Conservation (phyloP, 768 basidiomycete species). For the Heimioporus sp. region DNA sequence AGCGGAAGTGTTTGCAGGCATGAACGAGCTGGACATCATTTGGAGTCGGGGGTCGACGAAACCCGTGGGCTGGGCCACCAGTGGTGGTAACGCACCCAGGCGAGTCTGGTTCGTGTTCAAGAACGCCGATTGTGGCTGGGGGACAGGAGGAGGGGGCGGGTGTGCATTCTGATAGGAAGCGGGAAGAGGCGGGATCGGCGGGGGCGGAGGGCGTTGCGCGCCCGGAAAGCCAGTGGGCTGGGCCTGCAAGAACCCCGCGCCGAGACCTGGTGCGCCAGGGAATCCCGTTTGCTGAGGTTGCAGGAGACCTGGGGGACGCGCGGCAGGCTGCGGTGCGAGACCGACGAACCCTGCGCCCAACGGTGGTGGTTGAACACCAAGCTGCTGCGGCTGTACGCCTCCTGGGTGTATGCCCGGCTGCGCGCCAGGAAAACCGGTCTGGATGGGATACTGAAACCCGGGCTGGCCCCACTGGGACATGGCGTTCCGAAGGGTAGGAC, state of each 20-base stretch:
- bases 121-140: slow-evolving; percentile 26
- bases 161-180: slow-evolving; percentile 53
- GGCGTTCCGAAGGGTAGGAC: slow-evolving; percentile 20
- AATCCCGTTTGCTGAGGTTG: slow-evolving; percentile 46
- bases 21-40: slow-evolving; percentile 90
- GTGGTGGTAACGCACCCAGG: slow-evolving; percentile 40
- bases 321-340: slow-evolving; percentile 64
- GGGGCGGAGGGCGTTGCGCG: slow-evolving; percentile 32
- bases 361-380: slow-evolving; percentile 26
- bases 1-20: slow-evolving; percentile 69
- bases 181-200: slow-evolving; percentile 66
- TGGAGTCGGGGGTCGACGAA: slow-evolving; percentile 79
- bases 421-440: slow-evolving; percentile 58
- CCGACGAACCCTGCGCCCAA: slow-evolving; percentile 35
- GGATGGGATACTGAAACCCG: slow-evolving; percentile 71
- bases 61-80: slow-evolving; percentile 76
- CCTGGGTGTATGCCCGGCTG: slow-evolving; percentile 43
- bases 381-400: slow-evolving; percentile 37
- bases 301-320: slow-evolving; percentile 40
- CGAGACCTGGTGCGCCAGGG: slow-evolving; percentile 32
- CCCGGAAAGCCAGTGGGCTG: slow-evolving; percentile 52
- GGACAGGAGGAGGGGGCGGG: slow-evolving; percentile 29
- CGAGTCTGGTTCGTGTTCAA: slow-evolving; percentile 45
- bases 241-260: slow-evolving; percentile 39
- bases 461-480: slow-evolving; percentile 83